Evolutionary conservation across 352 stramenopile genomes (phyloP).

Genomic region (Phytophthora hybrid): DNA sequence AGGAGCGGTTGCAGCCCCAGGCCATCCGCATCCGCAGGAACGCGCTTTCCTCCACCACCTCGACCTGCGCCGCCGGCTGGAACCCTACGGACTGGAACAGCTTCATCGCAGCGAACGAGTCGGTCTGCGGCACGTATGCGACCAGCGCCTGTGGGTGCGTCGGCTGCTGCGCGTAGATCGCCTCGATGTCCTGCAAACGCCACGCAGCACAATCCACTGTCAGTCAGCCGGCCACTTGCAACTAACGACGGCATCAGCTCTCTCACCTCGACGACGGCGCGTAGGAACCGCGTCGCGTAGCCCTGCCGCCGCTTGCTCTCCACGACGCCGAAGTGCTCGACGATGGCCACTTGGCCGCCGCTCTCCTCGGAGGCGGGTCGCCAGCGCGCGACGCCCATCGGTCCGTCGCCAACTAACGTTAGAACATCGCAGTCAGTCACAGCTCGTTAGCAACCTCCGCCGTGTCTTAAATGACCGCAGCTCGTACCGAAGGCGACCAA

Average conservation of each 20-base stretch:
- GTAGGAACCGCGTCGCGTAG: neutral
- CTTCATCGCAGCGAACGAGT: slow-evolving; percentile 52
- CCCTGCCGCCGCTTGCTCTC: slow-evolving; percentile 59
- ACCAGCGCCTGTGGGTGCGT: slow-evolving; percentile 47
- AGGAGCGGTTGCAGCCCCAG: slow-evolving; percentile 31
- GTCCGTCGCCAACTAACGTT: slow-evolving; percentile 69
- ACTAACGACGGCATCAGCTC: neutral
- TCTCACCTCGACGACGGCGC: no score
- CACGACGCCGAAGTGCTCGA: slow-evolving; percentile 53
- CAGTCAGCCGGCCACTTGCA: neutral
- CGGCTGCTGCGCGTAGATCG: slow-evolving; percentile 43
- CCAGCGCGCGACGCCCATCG: slow-evolving; percentile 69
- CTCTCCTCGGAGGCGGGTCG: slow-evolving; percentile 47
- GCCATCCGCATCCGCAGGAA: slow-evolving; percentile 45
- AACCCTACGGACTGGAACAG: slow-evolving; percentile 66
- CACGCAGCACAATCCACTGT: slow-evolving; percentile 10
- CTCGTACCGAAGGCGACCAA: slow-evolving; percentile 70
- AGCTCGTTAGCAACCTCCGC: slow-evolving; percentile 13
- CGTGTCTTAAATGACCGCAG: no score
- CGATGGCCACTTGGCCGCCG: slow-evolving; percentile 49
- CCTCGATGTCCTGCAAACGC: slow-evolving; percentile 58
- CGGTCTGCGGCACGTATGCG: slow-evolving; percentile 52
- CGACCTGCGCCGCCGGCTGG: slow-evolving; percentile 25
- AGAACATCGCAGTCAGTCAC: slow-evolving; percentile 6
- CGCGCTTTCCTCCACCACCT: slow-evolving; percentile 33